phyloP scores from a whole-genome alignment of 306 rosid genomes.

The Myrica gale region DNA sequence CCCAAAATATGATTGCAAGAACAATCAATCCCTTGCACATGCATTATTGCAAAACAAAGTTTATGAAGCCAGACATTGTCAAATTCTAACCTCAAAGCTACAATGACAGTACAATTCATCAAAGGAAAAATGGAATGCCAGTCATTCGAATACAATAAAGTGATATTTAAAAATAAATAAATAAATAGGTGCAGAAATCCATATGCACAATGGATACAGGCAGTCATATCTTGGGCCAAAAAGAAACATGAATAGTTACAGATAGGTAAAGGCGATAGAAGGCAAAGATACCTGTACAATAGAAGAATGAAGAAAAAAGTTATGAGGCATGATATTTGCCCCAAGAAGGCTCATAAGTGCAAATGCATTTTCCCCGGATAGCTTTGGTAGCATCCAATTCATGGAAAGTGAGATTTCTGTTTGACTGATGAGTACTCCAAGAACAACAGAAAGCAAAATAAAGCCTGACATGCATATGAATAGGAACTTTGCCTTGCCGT shows the following conservation, averaged over 20 bases:
- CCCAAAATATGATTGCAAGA: neutral
- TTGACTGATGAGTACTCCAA: slow-evolving; percentile 68
- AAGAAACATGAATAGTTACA: neutral
- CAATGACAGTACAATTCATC: neutral
- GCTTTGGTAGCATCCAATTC: slow-evolving; percentile 60
- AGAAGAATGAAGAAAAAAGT: slow-evolving; percentile 87
- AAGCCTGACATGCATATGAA: slow-evolving; percentile 59
- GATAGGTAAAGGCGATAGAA: neutral
- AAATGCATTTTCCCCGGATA: slow-evolving; percentile 86
- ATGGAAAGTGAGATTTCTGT: slow-evolving; percentile 62
- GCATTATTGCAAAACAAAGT: neutral
- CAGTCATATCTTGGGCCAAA: neutral
- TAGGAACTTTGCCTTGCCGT: slow-evolving; percentile 53
- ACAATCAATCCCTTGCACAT: neutral
- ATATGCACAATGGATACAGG: neutral
- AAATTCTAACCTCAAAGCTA: neutral
- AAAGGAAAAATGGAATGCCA: neutral
- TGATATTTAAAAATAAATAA: neutral
- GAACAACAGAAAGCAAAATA: slow-evolving; percentile 51
- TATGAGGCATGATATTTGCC: slow-evolving; percentile 93
- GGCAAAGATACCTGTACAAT: slow-evolving; percentile 75
- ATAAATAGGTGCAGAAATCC: neutral
- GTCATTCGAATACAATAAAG: neutral
- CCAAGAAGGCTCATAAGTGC: slow-evolving; percentile 94
- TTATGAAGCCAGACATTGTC: neutral